Base-by-base conservation (phyloP, 805 yeast genomes). In the Candida dendrica region DNA sequence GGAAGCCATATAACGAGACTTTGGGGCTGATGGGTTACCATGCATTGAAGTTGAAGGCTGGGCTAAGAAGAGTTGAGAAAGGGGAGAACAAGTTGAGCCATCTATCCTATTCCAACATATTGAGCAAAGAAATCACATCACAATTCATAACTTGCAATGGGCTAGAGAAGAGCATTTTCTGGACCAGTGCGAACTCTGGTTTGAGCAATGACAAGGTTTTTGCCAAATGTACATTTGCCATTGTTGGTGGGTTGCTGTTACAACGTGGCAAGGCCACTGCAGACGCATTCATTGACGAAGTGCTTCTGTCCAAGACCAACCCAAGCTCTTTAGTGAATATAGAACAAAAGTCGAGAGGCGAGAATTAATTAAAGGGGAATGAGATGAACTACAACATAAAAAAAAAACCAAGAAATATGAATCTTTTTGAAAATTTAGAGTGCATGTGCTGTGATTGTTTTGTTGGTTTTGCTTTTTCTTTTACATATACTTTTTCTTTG, bases 1-100 rank as follows among this genome's bases (percentile, higher is more conserved):
- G 75, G 47, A 79, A 81, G 53, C 96, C 97, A 7, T 87, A 85
- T 65, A 91, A 90, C 65, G 96, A 89, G 59, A 84, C 83, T 60
- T 69, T 91, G 52, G 15, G 34, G 13, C 5, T 32, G 10, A 16
- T 32, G 59, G 97, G 95, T 15, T 58, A 73, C 31, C 82, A 81
- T 55, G 64, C 80, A 51, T 60, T 83, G 48, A 79, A 77, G 56
- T 66, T 59, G 29, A 62, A 56, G 38, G 53, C 65, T 5, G n/a
- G 30, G 6, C 8, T 22, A 22, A 22, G 24, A 22, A 22, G 24
- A 22, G 24, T 22, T 22, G 24, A 22, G 24, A 22, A 22, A 6
- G 24, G 24, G 6, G 24, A 22, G 8, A 22, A 22, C 8, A 22
- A 22, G 24, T 22, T 22, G 24, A 22, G 24, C 24, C 24, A 22